Evolutionary conservation across 2,329 filamentous ascomycete genomes (phyloP).

Genomic region (Ceratocystis eucalypticola): DNA sequence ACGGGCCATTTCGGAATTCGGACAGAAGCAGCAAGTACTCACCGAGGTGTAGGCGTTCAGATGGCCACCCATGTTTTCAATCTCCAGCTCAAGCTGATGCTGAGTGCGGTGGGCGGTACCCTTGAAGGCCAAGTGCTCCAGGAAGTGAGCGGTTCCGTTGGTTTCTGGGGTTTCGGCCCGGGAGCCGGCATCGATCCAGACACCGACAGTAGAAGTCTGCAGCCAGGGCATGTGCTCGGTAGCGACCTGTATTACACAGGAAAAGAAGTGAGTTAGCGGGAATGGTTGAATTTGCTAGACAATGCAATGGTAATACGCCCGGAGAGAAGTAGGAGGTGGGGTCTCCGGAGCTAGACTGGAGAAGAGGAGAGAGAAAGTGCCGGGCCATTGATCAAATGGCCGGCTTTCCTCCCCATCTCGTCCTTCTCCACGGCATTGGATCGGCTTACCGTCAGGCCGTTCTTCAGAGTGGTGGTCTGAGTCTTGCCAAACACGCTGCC

Average conservation of each 20-base stretch:
- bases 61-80: conserved; percentile 99
- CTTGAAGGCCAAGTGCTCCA: conserved; percentile 99
- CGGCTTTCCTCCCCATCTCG: too few relatives aligned
- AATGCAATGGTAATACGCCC: not conserved
- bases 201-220: conserved; percentile 93
- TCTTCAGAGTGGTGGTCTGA: conserved; percentile 89
- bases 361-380: not conserved
- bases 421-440: not conserved
- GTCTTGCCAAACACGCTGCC: conserved; percentile 57
- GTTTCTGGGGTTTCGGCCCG: conserved; percentile 96
- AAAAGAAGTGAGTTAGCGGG: conserved; percentile 6
- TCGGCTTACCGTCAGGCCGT: conserved; percentile 76
- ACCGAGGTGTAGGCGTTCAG: conserved; percentile 99
- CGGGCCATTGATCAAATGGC: not conserved
- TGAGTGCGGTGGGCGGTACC: conserved; percentile 89
- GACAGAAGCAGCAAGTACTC: conserved; percentile 31
- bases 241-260: conserved; percentile 53
- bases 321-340: not conserved
- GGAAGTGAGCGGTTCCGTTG: conserved; percentile 98
- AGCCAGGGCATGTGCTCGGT: conserved; percentile 97
- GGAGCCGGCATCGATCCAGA: conserved; percentile 99
- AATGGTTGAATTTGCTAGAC: not conserved
- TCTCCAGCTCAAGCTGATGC: conserved; percentile 96
- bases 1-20: not conserved
- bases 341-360: too few relatives aligned